Conservation (phyloP, 306 rosid species). For the Cucurbita moschata region DNA sequence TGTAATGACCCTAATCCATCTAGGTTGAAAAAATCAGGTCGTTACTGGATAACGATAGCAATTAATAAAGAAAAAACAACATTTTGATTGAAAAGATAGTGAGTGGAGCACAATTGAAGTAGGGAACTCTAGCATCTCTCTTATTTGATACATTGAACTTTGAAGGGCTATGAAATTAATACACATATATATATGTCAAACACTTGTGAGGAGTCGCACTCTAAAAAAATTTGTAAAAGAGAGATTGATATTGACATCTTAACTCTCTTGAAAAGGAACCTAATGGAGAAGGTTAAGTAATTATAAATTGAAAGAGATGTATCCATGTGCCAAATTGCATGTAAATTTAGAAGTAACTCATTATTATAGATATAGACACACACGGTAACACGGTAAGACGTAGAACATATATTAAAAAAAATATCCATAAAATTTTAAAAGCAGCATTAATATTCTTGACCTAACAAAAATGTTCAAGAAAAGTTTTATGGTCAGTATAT, state of each 20-base stretch:
- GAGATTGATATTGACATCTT: background rate
- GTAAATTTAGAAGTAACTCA: no score
- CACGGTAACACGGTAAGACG: no score
- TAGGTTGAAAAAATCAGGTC: no score
- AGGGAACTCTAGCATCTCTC: background rate
- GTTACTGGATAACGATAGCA: background rate
- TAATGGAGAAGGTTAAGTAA: background rate
- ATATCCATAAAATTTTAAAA: no score
- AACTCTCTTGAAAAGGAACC: background rate
- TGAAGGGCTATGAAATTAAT: background rate
- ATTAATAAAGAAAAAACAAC: background rate
- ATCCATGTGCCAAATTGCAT: background rate
- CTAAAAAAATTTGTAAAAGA: background rate
- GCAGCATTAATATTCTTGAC: no score
- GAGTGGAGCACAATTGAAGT: background rate
- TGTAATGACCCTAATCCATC: no score
- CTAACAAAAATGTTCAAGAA: no score
- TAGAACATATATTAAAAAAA: no score
- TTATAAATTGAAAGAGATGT: background rate
- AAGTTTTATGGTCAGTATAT: no score
- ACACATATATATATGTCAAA: background rate
- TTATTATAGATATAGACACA: no score
- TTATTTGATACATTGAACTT: background rate
- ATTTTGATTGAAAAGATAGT: constrained; percentile 1
- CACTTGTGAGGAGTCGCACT: background rate